Evolutionary conservation across 257 asterid genomes (phyloP).

Genomic region (Solanum lycopersicoides): DNA sequence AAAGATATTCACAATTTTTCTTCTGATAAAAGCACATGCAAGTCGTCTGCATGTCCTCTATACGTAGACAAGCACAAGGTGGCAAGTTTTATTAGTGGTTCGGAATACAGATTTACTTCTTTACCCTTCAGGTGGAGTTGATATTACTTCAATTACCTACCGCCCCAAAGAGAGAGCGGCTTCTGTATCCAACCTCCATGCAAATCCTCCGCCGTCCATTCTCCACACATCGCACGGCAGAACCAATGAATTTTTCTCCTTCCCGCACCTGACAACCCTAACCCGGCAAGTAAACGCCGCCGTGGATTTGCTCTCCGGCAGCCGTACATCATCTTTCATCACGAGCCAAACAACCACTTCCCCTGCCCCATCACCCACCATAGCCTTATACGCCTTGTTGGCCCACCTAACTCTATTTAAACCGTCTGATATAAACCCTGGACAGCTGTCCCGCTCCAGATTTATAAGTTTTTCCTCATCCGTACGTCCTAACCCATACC

Average conservation of each 20-base stretch:
- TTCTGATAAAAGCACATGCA: background rate
- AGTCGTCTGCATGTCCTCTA: background rate
- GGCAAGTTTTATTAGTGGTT: background rate
- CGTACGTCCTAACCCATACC: constrained; percentile 19
- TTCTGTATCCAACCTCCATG: constrained; percentile 80
- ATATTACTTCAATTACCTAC: background rate
- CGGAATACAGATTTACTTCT: background rate
- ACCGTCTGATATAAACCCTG: constrained; percentile 55
- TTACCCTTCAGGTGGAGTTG: background rate
- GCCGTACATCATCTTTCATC: constrained; percentile 28
- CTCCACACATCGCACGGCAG: constrained; percentile 89
- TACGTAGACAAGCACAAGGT: background rate
- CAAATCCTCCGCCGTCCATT: constrained; percentile 73
- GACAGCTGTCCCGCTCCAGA: constrained; percentile 63
- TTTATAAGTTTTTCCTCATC: constrained; percentile 39
- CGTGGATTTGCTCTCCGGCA: constrained; percentile 8
- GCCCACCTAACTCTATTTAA: constrained; percentile 44
- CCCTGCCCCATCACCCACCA: constrained; percentile 18
- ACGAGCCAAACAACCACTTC: constrained; percentile 38
- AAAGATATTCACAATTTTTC: background rate
- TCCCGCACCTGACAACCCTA: constrained; percentile 44
- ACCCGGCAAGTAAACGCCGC: constrained; percentile 71
- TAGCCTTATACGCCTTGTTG: constrained; percentile 38
- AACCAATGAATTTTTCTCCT: constrained; percentile 23
- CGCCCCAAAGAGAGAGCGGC: constrained; percentile 65